Evolutionary conservation across 2,329 filamentous ascomycete genomes (phyloP), one percentile per base, ranked within the genome.

Genomic region (Pseudogymnoascus sp.): DNA sequence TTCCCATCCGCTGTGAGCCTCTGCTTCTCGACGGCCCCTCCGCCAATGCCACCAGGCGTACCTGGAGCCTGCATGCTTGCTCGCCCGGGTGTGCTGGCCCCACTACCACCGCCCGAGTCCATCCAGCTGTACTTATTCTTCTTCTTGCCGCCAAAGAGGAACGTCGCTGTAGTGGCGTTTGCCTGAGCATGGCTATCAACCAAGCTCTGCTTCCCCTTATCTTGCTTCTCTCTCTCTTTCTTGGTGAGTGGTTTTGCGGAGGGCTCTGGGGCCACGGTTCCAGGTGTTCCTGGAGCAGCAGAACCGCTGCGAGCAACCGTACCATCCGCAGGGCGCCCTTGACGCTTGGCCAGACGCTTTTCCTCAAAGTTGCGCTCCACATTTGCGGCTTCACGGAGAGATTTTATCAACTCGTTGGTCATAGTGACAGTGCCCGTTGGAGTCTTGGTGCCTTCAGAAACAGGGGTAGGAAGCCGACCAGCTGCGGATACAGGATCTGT

Each of bases 211-310:
- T 89, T 90, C 3, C 80, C 79, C 65, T 91, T 87, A n/a, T 86
- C 84, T 68, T 88, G 82, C 67, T 87, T 89, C 74, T 88, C 91
- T 72, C 88, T 81, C 73, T 96, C 92, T 77, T 97, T 97, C 80
- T 97, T 97, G 4, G 88, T 89, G 61, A 90, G 81, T 3, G 85
- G 81, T 74, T 92, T 93, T 67, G 86, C 83, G 1, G 84, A 81
- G 1, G 78, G 73, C 62, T 89, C 87, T 0, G 86, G 82, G 0
- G 87, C 84, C 44, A 84, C 80, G 1, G 84, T 79, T 5, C 84
- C 84, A 2, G 87, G 84, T 0, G 84, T 87, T 2, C 82, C 82
- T 10, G 84, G 80, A 14, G 84, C 84, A 11, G 81, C 76, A 74
- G 61, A 44, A 75, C 73, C 65, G 74, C 76, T 59, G 80, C 77